Base-by-base conservation (phyloP, 2,329 filamentous ascomycete genomes). In the Beauveria pseudobassiana region DNA sequence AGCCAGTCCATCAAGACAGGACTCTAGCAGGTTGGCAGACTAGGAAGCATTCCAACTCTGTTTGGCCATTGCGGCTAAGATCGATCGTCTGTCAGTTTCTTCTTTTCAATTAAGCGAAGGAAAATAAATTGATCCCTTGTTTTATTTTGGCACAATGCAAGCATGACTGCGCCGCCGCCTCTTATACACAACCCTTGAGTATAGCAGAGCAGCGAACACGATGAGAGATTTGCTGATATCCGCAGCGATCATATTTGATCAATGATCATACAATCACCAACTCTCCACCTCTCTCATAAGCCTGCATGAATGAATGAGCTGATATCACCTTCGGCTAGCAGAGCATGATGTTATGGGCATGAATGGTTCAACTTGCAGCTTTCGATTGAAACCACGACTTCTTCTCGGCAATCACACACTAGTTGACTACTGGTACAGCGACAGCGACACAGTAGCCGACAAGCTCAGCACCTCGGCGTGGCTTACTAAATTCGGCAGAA, bases 211-310 rank as follows among this genome's bases (percentile, higher is more conserved):
- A 14, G 16, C 30, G 20, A 58, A 58, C 45, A 5, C 34, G 55
- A 58, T 50, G 45, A 49, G 38, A 59, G 48, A 59, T 59, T 45
- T 40, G n/a, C 48, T 51, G 48, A 59, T 50, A 49, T 52, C 48
- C 57, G 26, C 38, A 52, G 57, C 57, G 48, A 52, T 59, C 57
- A 59, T 59, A 59, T 34, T 30, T 45, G 34, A 16, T 38, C 34
- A 38, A 16, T 38, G 55, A 49, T 59, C 9, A 40, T n/a, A 38
- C 30, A 34, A 34, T 42, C 43, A 20, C 20, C 56, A 22, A 30
- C 46, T 34, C 26, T 30, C 16, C 34, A 18, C 22, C 20, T 24
- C 49, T 18, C 16, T 24, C 34, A 38, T 30, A 24, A 16, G 6
- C 24, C 4, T 28, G 48, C 34, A 43, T 50, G 16, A 43, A n/a